Evolutionary conservation across 73 alveolate genomes (phyloP).

Genomic region (Paramecium sonneborni): DNA sequence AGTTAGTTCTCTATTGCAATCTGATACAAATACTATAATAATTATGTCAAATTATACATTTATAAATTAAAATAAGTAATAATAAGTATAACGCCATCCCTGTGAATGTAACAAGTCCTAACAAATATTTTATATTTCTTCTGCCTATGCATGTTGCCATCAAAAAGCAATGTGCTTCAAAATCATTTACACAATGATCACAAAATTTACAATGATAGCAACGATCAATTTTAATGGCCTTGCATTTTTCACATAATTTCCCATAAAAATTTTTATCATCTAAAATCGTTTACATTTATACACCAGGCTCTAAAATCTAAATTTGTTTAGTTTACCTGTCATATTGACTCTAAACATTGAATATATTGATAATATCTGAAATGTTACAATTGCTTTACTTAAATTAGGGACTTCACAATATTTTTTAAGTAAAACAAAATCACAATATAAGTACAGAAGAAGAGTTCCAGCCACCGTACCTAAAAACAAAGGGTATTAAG

Average conservation of each 20-base stretch:
- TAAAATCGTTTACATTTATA: background rate
- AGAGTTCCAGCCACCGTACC: slow-evolving; percentile 20
- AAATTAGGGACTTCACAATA: slow-evolving; percentile 1
- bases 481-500: slow-evolving; percentile 15
- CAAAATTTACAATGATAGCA: slow-evolving; percentile 69
- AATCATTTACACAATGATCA: slow-evolving; percentile 93
- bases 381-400: background rate
- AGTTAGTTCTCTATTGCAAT: background rate
- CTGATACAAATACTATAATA: background rate
- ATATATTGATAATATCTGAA: background rate
- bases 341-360: background rate
- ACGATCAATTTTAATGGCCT: background rate
- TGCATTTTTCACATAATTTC: slow-evolving; percentile 16
- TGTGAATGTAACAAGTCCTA: slow-evolving; percentile 5
- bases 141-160: slow-evolving; percentile 63
- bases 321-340: background rate
- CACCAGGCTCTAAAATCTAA: background rate
- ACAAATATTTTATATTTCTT: slow-evolving; percentile 38
- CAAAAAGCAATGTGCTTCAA: slow-evolving; percentile 83
- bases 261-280: background rate
- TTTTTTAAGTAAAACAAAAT: background rate
- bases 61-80: background rate
- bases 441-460: background rate
- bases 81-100: slow-evolving; percentile 23
- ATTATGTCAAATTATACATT: background rate